Evolutionary conservation across 148 eudicot species (phyloP), one percentile per base, ranked within the genome.

Genomic region (Vaccinium myrtillus): DNA sequence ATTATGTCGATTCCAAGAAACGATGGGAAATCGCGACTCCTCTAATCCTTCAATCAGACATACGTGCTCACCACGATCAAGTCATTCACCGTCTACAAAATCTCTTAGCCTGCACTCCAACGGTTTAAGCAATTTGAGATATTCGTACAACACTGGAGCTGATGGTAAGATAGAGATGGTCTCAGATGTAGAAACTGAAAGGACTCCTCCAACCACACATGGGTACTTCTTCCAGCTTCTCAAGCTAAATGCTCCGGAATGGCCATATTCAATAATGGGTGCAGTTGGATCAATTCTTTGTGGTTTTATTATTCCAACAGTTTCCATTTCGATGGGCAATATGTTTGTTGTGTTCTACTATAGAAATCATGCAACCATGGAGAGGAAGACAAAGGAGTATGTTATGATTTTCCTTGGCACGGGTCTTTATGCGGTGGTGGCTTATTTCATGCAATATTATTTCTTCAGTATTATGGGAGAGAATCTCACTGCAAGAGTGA

Each of bases 401-500:
- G 98, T 97, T 16, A 95, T 95, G 81, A 93, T 97, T 2, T 97
- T 95, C 88, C 92, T 97, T 49, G 99, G 99, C 49, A 95, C 98
- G 9, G 99, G 99, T 55, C 88, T 95, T 51, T 97, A 94, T 59
- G 98, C 99, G 18, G 99, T 97, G 11, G 93, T 93, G 36, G 98
- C 98, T 21, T 94, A 94, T 84, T 91, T 97, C 86, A 93, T 97
- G 59, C 99, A 97, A 85, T 98, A 95, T 88, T 97, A 97, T 87
- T 97, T 94, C 91, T 97, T 97, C 83, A 95, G 99, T 81, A 95
- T 97, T 63, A 95, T 95, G 98, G 99, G 99, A 25, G 99, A 97
- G 91, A 97, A 97, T 77, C 95, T 97, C 43, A 93, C 99, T 9
- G 94, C 98, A 15, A 87, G 99, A 89, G 99, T 97, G 54, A 87